phyloP scores from a whole-genome alignment of 2,329 filamentous ascomycete species.

The Tolypocladium pustulatum region DNA sequence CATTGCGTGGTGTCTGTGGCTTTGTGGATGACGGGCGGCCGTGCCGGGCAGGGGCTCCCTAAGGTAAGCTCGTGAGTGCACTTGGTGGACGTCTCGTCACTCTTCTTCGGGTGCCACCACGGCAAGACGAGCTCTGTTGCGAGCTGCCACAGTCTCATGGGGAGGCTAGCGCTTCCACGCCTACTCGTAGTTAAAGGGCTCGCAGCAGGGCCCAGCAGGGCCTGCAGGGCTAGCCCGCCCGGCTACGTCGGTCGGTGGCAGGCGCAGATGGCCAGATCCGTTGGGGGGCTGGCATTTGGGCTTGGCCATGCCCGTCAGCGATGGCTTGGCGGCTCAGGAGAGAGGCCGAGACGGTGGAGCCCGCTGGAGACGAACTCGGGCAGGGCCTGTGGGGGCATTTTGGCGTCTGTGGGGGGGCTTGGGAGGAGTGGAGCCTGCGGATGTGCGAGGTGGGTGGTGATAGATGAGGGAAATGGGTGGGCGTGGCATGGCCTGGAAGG shows the following conservation, averaged over 20 bases:
- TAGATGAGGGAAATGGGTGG: not conserved
- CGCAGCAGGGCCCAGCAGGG: not conserved
- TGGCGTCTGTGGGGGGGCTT: constrained; percentile 1
- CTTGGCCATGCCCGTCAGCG: constrained; percentile 3
- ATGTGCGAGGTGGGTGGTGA: not conserved
- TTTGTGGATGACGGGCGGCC: not conserved
- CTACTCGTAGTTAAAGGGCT: not conserved
- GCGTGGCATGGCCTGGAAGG: not conserved
- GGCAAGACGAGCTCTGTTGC: not conserved
- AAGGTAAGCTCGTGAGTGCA: not conserved
- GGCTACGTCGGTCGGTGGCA: not conserved
- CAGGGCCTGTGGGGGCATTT: not conserved
- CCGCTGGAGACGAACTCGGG: not conserved
- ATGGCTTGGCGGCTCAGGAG: constrained; percentile 1
- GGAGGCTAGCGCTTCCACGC: not conserved
- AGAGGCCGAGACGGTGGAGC: constrained; percentile 1
- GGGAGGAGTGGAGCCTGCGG: not conserved
- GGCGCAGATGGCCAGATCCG: constrained; percentile 9
- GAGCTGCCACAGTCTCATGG: not conserved
- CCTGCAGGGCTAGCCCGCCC: not conserved
- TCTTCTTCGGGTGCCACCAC: not conserved
- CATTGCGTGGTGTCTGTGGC: not conserved
- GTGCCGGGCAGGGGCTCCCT: not conserved
- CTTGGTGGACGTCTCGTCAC: not conserved
- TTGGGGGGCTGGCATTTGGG: constrained; percentile 7